Conservation (phyloP, 78 protist species). For the Pigoraptor vietnamica region DNA sequence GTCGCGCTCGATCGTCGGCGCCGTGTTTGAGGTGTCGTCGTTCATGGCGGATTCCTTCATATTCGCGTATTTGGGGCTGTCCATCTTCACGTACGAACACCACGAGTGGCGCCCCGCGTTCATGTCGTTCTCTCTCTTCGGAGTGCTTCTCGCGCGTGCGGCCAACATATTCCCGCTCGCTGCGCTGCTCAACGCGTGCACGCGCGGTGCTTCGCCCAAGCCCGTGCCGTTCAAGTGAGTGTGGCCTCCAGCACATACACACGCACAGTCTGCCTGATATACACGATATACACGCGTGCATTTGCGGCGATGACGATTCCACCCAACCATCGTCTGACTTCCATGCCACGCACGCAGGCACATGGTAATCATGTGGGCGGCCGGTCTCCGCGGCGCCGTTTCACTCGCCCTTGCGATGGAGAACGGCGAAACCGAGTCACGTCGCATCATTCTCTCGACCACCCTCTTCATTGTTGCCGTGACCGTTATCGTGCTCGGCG, state of each 20-base stretch:
- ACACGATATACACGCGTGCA: too few relatives aligned
- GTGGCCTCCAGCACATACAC: not conserved
- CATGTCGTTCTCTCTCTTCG: not conserved
- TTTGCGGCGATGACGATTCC: not conserved
- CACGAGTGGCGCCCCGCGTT: constrained; percentile 7
- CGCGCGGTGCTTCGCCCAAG: not conserved
- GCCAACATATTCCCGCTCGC: constrained; percentile 40
- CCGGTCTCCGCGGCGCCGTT: constrained; percentile 87
- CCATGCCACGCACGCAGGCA: not conserved
- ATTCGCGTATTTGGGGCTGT: constrained; percentile 22
- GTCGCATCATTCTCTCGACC: constrained; percentile 45
- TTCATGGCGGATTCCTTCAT: constrained; percentile 32
- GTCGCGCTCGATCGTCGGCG: not conserved
- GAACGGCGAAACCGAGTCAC: not conserved
- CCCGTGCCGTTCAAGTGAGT: not conserved
- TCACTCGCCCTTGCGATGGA: constrained; percentile 74
- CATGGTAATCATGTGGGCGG: constrained; percentile 43
- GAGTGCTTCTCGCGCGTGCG: constrained; percentile 14
- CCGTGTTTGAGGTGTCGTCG: constrained; percentile 40
- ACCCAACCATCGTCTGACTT: not conserved
- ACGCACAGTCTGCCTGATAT: not conserved
- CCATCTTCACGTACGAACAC: not conserved
- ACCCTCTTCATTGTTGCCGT: constrained; percentile 52
- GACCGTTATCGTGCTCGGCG: constrained; percentile 63
- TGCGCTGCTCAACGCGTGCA: not conserved